Conservation (phyloP, 495 filamentous ascomycete species). For the Collariella sp. region DNA sequence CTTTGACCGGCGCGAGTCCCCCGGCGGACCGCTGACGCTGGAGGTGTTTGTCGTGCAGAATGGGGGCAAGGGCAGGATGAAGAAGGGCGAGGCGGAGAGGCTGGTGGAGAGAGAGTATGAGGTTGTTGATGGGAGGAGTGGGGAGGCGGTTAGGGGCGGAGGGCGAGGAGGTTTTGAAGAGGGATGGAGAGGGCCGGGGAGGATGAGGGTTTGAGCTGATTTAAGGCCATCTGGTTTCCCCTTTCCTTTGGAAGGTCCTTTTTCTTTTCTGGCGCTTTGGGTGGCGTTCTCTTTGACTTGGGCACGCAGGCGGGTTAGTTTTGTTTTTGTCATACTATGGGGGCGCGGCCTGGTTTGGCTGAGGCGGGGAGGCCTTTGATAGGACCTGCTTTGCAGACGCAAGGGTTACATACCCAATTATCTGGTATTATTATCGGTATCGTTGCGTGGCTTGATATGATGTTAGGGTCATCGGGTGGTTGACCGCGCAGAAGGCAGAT, state of each 20-base stretch:
- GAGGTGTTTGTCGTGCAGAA: constrained; percentile 41
- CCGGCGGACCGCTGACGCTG: constrained; percentile 31
- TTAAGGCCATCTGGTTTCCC: constrained; percentile 13
- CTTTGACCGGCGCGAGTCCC: constrained; percentile 36
- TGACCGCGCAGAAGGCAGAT: no score
- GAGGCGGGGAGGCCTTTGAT: background rate
- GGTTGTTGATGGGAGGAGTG: constrained; percentile 38
- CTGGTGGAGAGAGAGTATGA: constrained; percentile 44
- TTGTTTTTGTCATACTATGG: background rate
- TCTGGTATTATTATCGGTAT: background rate
- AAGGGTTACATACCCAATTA: background rate
- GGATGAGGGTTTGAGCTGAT: constrained; percentile 41
- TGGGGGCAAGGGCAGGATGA: no score
- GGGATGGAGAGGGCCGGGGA: constrained; percentile 18
- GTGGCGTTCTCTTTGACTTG: background rate
- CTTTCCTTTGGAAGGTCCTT: background rate
- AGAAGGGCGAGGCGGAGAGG: constrained; percentile 32
- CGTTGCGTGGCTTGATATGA: no score
- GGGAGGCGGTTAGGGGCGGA: constrained; percentile 35
- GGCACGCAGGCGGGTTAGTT: background rate
- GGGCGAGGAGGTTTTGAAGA: constrained; percentile 24
- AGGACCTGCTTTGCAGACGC: background rate
- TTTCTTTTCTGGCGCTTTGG: background rate
- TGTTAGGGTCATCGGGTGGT: no score
- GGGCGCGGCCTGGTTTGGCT: background rate